Base-by-base conservation (phyloP, 352 stramenopile species). In the Salisapilia sapeloensis region DNA sequence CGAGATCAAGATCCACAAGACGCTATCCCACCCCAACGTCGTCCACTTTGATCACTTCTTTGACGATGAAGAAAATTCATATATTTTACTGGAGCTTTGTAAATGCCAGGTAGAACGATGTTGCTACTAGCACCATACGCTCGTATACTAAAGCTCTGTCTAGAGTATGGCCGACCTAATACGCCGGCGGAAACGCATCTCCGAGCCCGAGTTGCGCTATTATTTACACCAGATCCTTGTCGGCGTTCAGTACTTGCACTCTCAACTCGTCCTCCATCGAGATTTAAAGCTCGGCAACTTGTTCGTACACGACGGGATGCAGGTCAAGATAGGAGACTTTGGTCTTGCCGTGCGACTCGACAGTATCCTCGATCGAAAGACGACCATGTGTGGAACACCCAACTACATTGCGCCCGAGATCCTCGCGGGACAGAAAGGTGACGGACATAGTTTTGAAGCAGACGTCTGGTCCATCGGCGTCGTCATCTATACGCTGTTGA, bases 41-140 rank as follows among this genome's bases (percentile, higher is more conserved):
- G 96, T 97, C 16, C 78, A 96, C 46, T 98, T 98, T 52, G 91
- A 98, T 33, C 91, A 96, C 37, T 98, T 95, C 52, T 99, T 99
- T 55, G 94, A 99, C 48, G 94, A 99, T 56, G 59, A 78, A 15
- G 67, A 91, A 21, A 97, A 98, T 44, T 87, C 86, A 35, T 99
- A 99, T 56, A 97, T 99, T 24, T 55, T 99, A 22, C 60, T 99
- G 0, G 93, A 98, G 51, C 60, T 99, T 7, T 99, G 94, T 53
- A 60, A 86, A 26, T 98, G 98, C 40, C 76, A 92, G 35, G 63
- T 82, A 24, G 23, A 44, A 43, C 10, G 6, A n/a, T 35, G 20
- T 26, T 24, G 12, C 23, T 20, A 29, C 8, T 24, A 22, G 23
- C 25, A 12, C 18, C 28, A 27, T 21, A 32, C 30, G 33, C 28